These are phyloP conservation scores for maize (Zea mays) DNA, from an alignment of 176 grass and related monocot genomes.

Conservation along the genomic window Zm-B73-REFERENCE-NAM-5.0 NC_050105.1:64160001-64160500, in stretches of 20 bases:
- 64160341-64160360: constrained; percentile 67
- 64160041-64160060: background rate
- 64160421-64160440: background rate
- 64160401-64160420: constrained; percentile 45
- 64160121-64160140: background rate
- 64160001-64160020: constrained; percentile 41
- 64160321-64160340: background rate
- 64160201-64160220: constrained; percentile 62
- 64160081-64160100: background rate
- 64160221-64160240: constrained; percentile 56
- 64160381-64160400: constrained; percentile 57
- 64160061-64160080: background rate
- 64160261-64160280: background rate
- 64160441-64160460: too few relatives aligned
- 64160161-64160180: constrained; percentile 47
- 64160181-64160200: constrained; percentile 58
- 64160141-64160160: background rate
- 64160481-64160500: constrained; percentile 50
- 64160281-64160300: background rate
- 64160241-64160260: constrained; percentile 35
- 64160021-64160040: background rate
- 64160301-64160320: background rate
- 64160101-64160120: background rate
- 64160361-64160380: constrained; percentile 71
- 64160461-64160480: constrained; percentile 6